Evolutionary conservation across 305 asterid species (phyloP), one percentile per base, ranked within the genome.

Genomic region (Ajuga reptans): DNA sequence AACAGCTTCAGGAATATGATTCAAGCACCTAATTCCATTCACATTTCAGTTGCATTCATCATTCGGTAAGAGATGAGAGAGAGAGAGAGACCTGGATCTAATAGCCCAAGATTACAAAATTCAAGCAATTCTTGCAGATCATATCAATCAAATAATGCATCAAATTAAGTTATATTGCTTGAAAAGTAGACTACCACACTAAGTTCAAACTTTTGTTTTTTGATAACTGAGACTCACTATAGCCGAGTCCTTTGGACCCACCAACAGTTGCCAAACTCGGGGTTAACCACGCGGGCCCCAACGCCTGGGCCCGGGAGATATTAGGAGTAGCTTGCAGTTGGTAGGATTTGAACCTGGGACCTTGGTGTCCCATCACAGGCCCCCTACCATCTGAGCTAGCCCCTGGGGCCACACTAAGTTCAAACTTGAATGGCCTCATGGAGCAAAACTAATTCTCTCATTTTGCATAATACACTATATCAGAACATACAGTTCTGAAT

Each of bases 1-100:
- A 79, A 94, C 96, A 70, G 99, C 99, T 69, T 69, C 90, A 68
- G 99, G 99, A 75, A 94, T 85, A 82, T 87, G 92, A 76, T 86
- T 89, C 79, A 94, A 83, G 86, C 99, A 94, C 96, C 99, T 94
- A 74, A 73, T 58, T 72, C 39, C 75, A 73, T 64, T 62, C 47
- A 80, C 63, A 56, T 72, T 64, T 61, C 70, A 66, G 75, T 59
- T 62, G 71, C 24, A 64, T 60, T 64, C 64, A 68, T 61, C 39
- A 70, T 43, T 41, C 14, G 29, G 61, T 31, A n/a, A n/a, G n/a
- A n/a, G n/a, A n/a, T n/a, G n/a, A 79, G 54, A 49, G 64, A 52
- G 64, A 61, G 31, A 61, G 62, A 53, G 39, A 49, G 39, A 58
- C 27, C 62, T 52, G 65, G 53, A 63, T 59, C 42, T 73, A 64